phyloP scores from a whole-genome alignment of 2,329 filamentous ascomycete genomes.

The Geosmithia putterillii region DNA sequence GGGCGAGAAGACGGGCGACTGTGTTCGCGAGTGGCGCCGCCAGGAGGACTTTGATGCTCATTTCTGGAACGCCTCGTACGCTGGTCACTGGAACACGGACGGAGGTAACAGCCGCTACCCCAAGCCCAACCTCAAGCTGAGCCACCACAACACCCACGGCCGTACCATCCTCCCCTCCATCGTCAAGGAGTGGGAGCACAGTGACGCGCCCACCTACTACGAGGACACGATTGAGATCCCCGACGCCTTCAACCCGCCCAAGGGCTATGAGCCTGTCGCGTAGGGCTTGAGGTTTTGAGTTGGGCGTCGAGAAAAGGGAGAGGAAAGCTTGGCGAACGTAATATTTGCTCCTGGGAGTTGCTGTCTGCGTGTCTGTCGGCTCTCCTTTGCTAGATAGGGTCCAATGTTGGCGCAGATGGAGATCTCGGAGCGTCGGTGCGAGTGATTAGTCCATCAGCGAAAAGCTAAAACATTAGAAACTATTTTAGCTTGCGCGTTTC shows the following conservation, averaged over 20 bases:
- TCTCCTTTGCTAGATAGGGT: too few relatives aligned
- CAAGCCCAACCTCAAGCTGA: constrained; percentile 24
- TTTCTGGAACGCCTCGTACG: constrained; percentile 42
- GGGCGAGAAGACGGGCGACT: constrained; percentile 47
- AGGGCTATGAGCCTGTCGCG: constrained; percentile 15
- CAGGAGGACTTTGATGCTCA: constrained; percentile 22
- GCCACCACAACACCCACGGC: constrained; percentile 15
- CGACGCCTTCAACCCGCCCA: constrained; percentile 29
- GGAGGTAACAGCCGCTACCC: constrained; percentile 21
- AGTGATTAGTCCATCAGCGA: too few relatives aligned
- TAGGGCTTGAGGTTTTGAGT: background rate
- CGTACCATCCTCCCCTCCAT: constrained; percentile 24
- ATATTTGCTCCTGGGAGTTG: too few relatives aligned
- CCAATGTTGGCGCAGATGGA: too few relatives aligned
- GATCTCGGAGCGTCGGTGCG: too few relatives aligned
- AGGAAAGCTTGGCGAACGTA: too few relatives aligned
- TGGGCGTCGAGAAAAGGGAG: background rate
- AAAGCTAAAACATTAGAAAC: too few relatives aligned
- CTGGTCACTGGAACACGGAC: constrained; percentile 29
- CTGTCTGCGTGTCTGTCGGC: too few relatives aligned
- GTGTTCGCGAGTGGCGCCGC: constrained; percentile 22
- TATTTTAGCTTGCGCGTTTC: too few relatives aligned
- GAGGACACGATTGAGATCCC: constrained; percentile 21
- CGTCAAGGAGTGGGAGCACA: constrained; percentile 23
- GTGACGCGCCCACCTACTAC: constrained; percentile 27